Evolutionary conservation across 164 flowering plant genomes (phyloP).

Genomic region (Annona squamosa): DNA sequence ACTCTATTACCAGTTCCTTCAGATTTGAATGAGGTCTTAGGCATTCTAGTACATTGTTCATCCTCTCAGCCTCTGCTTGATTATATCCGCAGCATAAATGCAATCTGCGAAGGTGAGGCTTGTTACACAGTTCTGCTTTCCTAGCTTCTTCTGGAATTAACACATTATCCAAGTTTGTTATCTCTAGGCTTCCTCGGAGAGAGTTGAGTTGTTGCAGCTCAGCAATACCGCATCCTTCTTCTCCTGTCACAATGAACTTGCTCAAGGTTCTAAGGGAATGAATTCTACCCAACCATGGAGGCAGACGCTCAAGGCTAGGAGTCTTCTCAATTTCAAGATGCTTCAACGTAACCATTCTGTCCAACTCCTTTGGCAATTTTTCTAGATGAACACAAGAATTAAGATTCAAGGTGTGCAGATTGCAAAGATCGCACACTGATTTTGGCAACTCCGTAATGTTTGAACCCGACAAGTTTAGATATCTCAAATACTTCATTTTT

Average conservation of each 20-base stretch:
- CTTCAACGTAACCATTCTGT: background rate
- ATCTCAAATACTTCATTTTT: slow-evolving; percentile 4
- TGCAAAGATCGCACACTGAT: slow-evolving; percentile 12
- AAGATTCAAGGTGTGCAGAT: slow-evolving; percentile 11
- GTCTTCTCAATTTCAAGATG: slow-evolving; percentile 5
- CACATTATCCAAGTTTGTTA: slow-evolving; percentile 1
- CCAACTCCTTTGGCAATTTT: background rate
- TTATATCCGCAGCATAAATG: background rate
- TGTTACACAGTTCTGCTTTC: background rate
- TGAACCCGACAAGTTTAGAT: slow-evolving; percentile 1
- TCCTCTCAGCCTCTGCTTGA: background rate
- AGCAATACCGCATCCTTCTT: background rate
- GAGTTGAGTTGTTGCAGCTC: background rate
- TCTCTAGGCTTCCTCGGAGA: background rate
- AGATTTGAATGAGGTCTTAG: background rate
- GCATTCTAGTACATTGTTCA: background rate
- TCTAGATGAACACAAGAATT: background rate
- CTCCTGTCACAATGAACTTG: slow-evolving; percentile 2
- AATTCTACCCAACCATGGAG: background rate
- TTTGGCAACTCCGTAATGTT: slow-evolving; percentile 8
- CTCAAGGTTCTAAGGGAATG: slow-evolving; percentile 1
- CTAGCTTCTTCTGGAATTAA: background rate
- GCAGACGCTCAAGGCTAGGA: background rate
- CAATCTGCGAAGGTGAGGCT: background rate
- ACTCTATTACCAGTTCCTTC: background rate